Conservation (phyloP, 257 asterid species). For the Nicotiana obtusifolia region DNA sequence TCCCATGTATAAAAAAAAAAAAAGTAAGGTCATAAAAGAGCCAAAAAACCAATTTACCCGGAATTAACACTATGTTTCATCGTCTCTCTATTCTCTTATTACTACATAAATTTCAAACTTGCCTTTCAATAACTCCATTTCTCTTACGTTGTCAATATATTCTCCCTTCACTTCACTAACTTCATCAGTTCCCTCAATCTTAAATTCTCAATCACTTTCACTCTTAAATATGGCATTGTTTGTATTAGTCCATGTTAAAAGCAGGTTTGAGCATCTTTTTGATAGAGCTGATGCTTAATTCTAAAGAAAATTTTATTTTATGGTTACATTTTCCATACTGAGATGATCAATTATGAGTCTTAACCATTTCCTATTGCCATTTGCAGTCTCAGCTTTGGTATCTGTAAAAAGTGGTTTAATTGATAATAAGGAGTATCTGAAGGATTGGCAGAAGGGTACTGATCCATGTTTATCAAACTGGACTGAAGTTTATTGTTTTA, state of each 20-base stretch:
- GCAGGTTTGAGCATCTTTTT: not conserved
- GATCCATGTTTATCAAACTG: constrained; percentile 44
- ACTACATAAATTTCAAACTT: no score
- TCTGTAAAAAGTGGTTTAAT: constrained; percentile 24
- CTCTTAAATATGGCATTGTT: no score
- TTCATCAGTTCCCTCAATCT: no score
- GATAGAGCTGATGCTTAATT: not conserved
- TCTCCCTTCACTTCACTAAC: no score
- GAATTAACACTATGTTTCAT: no score
- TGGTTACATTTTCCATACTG: not conserved
- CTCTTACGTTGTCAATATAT: no score
- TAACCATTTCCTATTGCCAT: not conserved
- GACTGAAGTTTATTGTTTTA: constrained; percentile 38
- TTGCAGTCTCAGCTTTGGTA: constrained; percentile 30
- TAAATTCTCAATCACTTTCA: no score
- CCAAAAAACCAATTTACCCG: no score
- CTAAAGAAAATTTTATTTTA: not conserved
- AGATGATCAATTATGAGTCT: not conserved
- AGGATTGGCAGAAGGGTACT: constrained; percentile 26
- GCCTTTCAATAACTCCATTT: no score
- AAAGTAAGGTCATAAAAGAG: no score
- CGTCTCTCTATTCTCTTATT: no score
- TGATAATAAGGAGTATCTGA: constrained; percentile 24
- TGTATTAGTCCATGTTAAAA: not conserved
- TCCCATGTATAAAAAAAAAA: no score